Evolutionary conservation across 1,284 basidiomycete species (phyloP), one percentile per base, ranked within the genome.

Genomic region (Rhodotorula glutinis): DNA sequence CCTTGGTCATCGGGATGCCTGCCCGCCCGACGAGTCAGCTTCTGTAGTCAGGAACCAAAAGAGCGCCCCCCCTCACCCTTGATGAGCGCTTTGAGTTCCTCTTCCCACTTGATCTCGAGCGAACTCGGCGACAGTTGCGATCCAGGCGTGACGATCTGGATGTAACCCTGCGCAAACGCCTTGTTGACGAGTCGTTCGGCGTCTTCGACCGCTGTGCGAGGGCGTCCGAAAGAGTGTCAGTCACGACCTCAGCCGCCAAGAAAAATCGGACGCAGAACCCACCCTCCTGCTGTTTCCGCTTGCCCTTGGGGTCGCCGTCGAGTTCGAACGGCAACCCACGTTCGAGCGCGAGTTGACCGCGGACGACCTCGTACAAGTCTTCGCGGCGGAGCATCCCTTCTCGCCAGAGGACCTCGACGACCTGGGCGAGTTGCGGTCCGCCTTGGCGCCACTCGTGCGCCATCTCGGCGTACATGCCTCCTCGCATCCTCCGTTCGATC

Each of bases 391-490:
- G 43, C 57, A 73, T 73, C 19, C 71, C 71, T 33, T 67, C 66
- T 16, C 38, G 52, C 66, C 65, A 71, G 23, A 73, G 27, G 7
- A 51, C 59, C 47, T 65, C 46, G 40, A 66, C 47, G 2, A 67
- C 65, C 13, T 25, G 53, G 3, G 41, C 59, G 25, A 70, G n/a
- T 44, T 60, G 62, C 3, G 4, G 5, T 0, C 67, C 62, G 27
- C 52, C 57, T 8, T 61, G 56, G 43, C 21, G 11, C 63, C 60
- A 63, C 61, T 71, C 69, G 55, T 85, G 84, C 4, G 89, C 87
- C 76, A 92, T 88, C 85, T 90, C 91, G 49, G 94, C 83, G 61
- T 97, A 80, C 21, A 71, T 68, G 13, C 79, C 79, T 41, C 79
- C 79, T 9, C 79, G 72, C 25, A 75, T 46, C 2, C 80, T 70